These are phyloP conservation scores for Hymenoscyphus fructigenus DNA, from an alignment of 2,329 filamentous ascomycete species.

Conservation along the genomic window DNA sequence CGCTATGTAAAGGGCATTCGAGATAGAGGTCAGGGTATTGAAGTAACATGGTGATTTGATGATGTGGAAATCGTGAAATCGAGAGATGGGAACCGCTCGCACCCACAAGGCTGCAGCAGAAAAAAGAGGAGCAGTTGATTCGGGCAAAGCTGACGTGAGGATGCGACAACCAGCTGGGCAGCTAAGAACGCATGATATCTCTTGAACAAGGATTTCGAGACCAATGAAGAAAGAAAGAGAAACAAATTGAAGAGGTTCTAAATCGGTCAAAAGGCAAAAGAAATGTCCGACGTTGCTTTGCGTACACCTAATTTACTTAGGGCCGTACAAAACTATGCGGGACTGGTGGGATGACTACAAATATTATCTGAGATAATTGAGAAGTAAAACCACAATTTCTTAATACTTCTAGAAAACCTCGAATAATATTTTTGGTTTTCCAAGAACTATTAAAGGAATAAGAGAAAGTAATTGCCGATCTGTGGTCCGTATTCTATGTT, in stretches of 20 bases:
- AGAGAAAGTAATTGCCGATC: no score
- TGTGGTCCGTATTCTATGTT: no score
- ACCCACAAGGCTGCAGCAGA: neutral
- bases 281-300: neutral
- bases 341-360: neutral
- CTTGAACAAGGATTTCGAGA: neutral
- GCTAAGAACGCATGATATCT: neutral
- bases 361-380: no score
- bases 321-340: neutral
- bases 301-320: neutral
- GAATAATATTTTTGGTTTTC: neutral
- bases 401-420: neutral
- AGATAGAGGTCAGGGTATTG: neutral
- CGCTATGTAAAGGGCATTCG: neutral
- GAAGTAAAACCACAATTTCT: no score
- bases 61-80: neutral
- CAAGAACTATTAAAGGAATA: no score
- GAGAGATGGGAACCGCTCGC: neutral
- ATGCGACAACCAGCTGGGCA: neutral
- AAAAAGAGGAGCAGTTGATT: neutral
- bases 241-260: neutral
- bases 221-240: neutral
- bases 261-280: neutral
- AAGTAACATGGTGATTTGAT: neutral
- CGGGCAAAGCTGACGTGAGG: neutral